Evolutionary conservation across 2,329 filamentous ascomycete genomes (phyloP).

Genomic region (Cladosporium sp.): DNA sequence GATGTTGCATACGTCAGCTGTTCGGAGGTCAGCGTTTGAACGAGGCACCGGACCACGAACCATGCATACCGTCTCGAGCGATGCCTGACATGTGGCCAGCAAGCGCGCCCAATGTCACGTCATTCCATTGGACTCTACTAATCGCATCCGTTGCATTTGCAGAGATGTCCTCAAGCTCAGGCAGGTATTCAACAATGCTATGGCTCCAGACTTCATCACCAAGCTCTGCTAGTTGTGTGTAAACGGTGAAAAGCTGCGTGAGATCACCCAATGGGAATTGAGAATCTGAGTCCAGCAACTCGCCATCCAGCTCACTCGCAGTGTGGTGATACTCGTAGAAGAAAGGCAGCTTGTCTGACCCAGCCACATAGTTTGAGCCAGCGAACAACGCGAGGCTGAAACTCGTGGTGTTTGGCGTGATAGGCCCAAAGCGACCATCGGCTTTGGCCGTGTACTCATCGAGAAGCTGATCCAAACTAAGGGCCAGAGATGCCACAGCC

Average conservation of each 20-base stretch:
- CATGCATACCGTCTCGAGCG: background rate
- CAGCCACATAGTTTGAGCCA: background rate
- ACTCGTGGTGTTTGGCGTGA: background rate
- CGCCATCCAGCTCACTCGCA: background rate
- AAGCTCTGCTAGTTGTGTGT: background rate
- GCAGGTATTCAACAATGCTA: background rate
- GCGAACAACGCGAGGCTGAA: background rate
- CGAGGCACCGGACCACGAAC: background rate
- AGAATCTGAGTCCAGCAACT: background rate
- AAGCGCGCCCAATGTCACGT: background rate
- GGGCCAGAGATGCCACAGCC: background rate
- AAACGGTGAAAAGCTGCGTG: background rate
- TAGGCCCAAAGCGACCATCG: background rate
- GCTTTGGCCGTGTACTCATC: background rate
- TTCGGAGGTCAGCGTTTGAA: background rate
- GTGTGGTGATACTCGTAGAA: background rate
- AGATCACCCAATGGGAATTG: background rate
- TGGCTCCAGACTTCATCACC: background rate
- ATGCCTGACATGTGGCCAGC: background rate
- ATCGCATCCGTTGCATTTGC: background rate
- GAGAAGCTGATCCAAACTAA: background rate
- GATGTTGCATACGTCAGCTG: background rate
- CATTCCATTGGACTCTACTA: background rate
- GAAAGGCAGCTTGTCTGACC: background rate
- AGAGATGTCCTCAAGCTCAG: background rate